Evolutionary conservation across 768 basidiomycete genomes (phyloP).

Genomic region (Leccinum pellstonianum): DNA sequence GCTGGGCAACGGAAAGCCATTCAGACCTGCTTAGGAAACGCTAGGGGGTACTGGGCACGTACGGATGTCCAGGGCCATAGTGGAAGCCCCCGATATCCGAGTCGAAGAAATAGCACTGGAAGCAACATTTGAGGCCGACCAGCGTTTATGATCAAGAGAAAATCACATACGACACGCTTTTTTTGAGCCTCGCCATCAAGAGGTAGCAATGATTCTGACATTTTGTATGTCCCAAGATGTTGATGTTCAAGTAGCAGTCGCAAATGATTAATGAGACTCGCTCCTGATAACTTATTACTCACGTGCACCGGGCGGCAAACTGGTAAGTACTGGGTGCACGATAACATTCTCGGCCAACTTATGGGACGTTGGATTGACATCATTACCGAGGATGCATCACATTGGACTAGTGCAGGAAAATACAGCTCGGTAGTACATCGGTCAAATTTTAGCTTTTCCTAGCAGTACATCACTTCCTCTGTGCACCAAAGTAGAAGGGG

Average conservation of each 20-base stretch:
- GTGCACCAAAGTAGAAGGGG: conserved; percentile 79
- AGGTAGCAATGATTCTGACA: conserved; percentile 50
- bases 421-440: conserved; percentile 11
- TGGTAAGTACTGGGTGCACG: background rate
- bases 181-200: conserved; percentile 72
- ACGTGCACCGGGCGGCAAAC: conserved; percentile 18
- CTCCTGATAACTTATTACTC: conserved; percentile 5
- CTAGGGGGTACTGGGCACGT: conserved; percentile 27
- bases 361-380: background rate
- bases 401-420: conserved; percentile 6
- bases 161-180: conserved; percentile 78
- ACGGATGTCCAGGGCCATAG: conserved; percentile 98
- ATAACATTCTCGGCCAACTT: background rate
- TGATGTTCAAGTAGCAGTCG: background rate
- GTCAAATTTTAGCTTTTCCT: conserved; percentile 63
- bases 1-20: conserved; percentile 35
- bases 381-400: background rate
- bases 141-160: conserved; percentile 2
- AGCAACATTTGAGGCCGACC: conserved; percentile 5
- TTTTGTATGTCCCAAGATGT: conserved; percentile 11
- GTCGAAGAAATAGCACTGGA: conserved; percentile 98
- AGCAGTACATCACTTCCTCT: conserved; percentile 65
- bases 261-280: background rate
- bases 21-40: background rate
- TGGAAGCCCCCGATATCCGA: conserved; percentile 99